A percentile compares a stretch with the other conserved stretches of the same genome.
Evolutionary conservation across 108 stramenopile species (phyloP).

Genomic region (Conticribra weissflogii): DNA sequence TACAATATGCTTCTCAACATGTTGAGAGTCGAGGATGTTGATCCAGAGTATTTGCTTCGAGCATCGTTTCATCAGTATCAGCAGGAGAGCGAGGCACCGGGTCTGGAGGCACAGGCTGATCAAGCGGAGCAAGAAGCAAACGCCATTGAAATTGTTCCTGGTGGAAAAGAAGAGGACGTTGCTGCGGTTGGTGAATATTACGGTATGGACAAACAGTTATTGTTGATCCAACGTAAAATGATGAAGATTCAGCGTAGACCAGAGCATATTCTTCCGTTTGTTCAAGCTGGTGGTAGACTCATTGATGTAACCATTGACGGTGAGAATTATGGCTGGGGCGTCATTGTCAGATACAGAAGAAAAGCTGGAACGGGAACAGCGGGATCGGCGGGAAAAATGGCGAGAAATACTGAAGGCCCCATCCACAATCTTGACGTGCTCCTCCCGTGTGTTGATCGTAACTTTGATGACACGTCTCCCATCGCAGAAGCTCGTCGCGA

Average conservation of each 20-base stretch:
- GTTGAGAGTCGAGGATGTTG: slow-evolving; percentile 98
- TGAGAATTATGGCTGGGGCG: slow-evolving; percentile 91
- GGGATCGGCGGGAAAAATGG: slow-evolving; percentile 71
- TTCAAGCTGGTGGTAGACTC: slow-evolving; percentile 84
- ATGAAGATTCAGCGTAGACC: slow-evolving; percentile 84
- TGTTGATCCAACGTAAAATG: slow-evolving; percentile 77
- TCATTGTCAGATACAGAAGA: slow-evolving; percentile 72
- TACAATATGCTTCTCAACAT: slow-evolving; percentile 99
- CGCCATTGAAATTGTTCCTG: slow-evolving; percentile 58
- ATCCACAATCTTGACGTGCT: slow-evolving; percentile 82
- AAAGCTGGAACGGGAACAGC: slow-evolving; percentile 71
- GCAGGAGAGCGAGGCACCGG: slow-evolving; percentile 90
- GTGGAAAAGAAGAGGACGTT: slow-evolving; percentile 58
- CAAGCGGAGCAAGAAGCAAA: slow-evolving; percentile 71
- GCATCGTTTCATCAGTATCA: slow-evolving; percentile 97
- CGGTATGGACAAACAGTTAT: slow-evolving; percentile 81
- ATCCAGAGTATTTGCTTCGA: slow-evolving; percentile 95
- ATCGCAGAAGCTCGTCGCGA: slow-evolving; percentile 47
- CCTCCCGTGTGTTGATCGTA: slow-evolving; percentile 76
- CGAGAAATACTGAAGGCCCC: slow-evolving; percentile 54
- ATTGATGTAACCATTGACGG: slow-evolving; percentile 81
- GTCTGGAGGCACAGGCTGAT: slow-evolving; percentile 69
- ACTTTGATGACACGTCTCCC: slow-evolving; percentile 63
- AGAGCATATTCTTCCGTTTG: slow-evolving; percentile 89
- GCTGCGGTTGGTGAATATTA: slow-evolving; percentile 80